Evolutionary conservation across 345 rosid genomes (phyloP).

Genomic region (Noccaea caerulescens): DNA sequence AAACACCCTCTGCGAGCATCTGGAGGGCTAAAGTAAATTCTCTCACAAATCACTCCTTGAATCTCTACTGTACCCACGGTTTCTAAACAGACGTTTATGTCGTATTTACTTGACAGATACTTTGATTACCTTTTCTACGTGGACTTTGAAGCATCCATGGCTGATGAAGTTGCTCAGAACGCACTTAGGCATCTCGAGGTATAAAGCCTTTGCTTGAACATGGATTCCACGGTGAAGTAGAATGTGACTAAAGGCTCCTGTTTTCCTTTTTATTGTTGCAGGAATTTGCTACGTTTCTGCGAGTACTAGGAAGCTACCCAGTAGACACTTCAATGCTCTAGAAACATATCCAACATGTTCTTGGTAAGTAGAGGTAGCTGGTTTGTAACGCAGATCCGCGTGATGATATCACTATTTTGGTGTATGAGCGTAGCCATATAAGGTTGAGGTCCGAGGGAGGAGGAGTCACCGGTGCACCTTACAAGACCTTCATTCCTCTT

Average conservation of each 20-base stretch:
- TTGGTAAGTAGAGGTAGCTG: conserved; percentile 24
- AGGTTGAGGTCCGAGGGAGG: neutral
- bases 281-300: conserved; percentile 95
- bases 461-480: neutral
- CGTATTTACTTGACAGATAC: conserved; percentile 51
- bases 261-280: conserved; percentile 32
- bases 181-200: conserved; percentile 89
- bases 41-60: neutral
- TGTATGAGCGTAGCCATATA: neutral
- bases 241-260: conserved; percentile 1
- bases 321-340: conserved; percentile 72
- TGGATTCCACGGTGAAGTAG: neutral
- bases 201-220: conserved; percentile 3
- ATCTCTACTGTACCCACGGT: neutral
- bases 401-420: conserved; percentile 8
- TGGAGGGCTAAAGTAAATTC: conserved; percentile 67
- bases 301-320: conserved; percentile 97
- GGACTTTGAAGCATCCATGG: conserved; percentile 98
- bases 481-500: conserved; percentile 11
- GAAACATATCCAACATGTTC: neutral
- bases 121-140: conserved; percentile 93
- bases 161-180: conserved; percentile 86
- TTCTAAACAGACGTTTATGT: neutral
- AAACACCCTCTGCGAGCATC: conserved; percentile 65
- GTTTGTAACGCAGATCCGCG: conserved; percentile 18